Evolutionary conservation across 2,329 filamentous ascomycete species (phyloP).

Genomic region (Aspergillus aculeatinus): DNA sequence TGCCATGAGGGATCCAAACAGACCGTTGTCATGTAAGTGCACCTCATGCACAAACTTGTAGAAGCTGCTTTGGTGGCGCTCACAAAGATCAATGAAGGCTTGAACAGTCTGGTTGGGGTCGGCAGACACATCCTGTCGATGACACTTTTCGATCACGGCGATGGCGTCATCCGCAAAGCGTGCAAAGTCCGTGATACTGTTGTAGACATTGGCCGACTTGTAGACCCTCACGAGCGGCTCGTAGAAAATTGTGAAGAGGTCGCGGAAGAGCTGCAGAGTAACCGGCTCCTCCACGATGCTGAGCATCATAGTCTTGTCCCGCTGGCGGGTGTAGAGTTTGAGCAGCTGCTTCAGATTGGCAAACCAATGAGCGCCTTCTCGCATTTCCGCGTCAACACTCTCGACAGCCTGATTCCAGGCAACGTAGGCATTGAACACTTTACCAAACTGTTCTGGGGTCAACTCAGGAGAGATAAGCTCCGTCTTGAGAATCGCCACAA

Average conservation of each 20-base stretch:
- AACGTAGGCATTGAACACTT: constrained; percentile 90
- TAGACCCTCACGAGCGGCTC: constrained; percentile 95
- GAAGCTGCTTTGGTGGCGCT: constrained; percentile 91
- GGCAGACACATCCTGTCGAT: constrained; percentile 77
- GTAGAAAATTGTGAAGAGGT: constrained; percentile 98
- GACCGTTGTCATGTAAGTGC: constrained; percentile 91
- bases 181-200: constrained; percentile 93
- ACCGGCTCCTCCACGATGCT: constrained; percentile 92
- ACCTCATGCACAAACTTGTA: constrained; percentile 99
- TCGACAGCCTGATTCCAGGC: constrained; percentile 95
- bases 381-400: constrained; percentile 80
- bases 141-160: constrained; percentile 67
- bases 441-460: constrained; percentile 71
- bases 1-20: constrained; percentile 93
- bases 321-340: constrained; percentile 84
- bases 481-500: constrained; percentile 80
- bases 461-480: constrained; percentile 73
- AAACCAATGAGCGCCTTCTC: constrained; percentile 86
- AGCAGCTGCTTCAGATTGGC: constrained; percentile 92
- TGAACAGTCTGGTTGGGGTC: constrained; percentile 98
- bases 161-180: constrained; percentile 92
- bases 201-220: constrained; percentile 98
- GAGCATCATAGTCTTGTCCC: constrained; percentile 97
- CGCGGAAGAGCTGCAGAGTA: constrained; percentile 93
- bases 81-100: constrained; percentile 94